A percentile compares a stretch with the other conserved stretches of the same genome.
Conservation (phyloP, 2,329 filamentous ascomycete species). For the Trichoderma sp. region DNA sequence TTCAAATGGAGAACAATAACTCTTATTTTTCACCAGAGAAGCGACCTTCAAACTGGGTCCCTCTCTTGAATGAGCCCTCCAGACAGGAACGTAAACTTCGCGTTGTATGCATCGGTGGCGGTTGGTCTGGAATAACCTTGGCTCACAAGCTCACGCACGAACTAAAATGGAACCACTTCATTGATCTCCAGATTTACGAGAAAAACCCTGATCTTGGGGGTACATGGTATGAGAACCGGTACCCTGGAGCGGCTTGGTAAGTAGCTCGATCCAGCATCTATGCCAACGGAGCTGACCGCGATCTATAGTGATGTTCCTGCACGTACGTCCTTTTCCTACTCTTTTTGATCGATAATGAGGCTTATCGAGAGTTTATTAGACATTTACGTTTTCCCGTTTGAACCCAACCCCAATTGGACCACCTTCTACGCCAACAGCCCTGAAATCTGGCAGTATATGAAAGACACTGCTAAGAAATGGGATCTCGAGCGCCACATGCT, state of each 20-base stretch:
- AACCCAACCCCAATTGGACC: not conserved
- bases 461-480: not conserved
- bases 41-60: not conserved
- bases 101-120: not conserved
- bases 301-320: too few species aligned
- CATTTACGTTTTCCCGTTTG: not conserved
- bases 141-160: not conserved
- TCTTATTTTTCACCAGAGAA: not conserved
- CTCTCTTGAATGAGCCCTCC: not conserved
- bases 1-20: not conserved
- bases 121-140: not conserved
- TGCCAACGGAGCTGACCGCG: too few species aligned
- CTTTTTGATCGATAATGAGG: not conserved
- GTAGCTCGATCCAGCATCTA: too few species aligned
- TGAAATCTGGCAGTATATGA: constrained; percentile 3
- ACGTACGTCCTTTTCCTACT: too few species aligned
- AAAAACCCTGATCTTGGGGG: not conserved
- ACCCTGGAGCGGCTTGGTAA: too few species aligned
- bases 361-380: not conserved
- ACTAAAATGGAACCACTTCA: not conserved
- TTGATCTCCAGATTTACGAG: constrained; percentile 1
- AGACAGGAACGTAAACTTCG: not conserved
- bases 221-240: not conserved
- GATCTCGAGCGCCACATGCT: not conserved
- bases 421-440: not conserved